Conservation (phyloP, 495 filamentous ascomycete genomes). For the Wilcoxina mikolae region DNA sequence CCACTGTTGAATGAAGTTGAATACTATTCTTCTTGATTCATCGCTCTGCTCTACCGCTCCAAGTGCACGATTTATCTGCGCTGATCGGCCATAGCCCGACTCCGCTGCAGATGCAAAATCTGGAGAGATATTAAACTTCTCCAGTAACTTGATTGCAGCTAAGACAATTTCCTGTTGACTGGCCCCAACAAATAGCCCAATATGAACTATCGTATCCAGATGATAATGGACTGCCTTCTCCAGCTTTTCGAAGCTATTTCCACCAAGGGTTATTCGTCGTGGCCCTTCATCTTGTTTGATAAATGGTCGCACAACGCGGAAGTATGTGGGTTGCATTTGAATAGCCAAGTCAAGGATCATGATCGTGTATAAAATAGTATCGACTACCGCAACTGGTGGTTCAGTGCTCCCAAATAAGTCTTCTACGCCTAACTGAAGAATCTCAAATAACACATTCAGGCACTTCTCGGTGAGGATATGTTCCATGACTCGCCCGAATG, state of each 20-base stretch:
- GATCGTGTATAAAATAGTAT: slow-evolving; percentile 57
- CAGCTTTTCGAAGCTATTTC: slow-evolving; percentile 50
- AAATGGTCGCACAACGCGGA: slow-evolving; percentile 66
- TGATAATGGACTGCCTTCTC: slow-evolving; percentile 83
- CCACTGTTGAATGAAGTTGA: slow-evolving; percentile 29
- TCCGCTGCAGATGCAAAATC: slow-evolving; percentile 50
- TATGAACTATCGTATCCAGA: slow-evolving; percentile 54
- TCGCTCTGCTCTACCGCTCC: slow-evolving; percentile 21
- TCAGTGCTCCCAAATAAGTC: slow-evolving; percentile 41
- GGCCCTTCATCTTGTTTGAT: slow-evolving; percentile 42
- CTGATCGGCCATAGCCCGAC: slow-evolving; percentile 20
- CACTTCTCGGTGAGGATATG: slow-evolving; percentile 94
- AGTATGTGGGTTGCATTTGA: slow-evolving; percentile 78
- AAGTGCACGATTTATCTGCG: slow-evolving; percentile 20
- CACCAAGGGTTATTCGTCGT: slow-evolving; percentile 24
- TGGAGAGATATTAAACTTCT: slow-evolving; percentile 68
- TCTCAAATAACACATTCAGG: slow-evolving; percentile 57
- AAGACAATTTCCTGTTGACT: slow-evolving; percentile 61
- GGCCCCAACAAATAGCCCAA: slow-evolving; percentile 71
- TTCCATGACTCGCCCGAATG: slow-evolving; percentile 85
- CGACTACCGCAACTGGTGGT: slow-evolving; percentile 50
- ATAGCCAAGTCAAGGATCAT: slow-evolving; percentile 67
- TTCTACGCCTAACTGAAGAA: slow-evolving; percentile 53
- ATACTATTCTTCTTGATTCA: slow-evolving; percentile 26
- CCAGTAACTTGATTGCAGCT: slow-evolving; percentile 60